phyloP scores from a whole-genome alignment of 306 rosid genomes.

The Cicer pinnatifidum region DNA sequence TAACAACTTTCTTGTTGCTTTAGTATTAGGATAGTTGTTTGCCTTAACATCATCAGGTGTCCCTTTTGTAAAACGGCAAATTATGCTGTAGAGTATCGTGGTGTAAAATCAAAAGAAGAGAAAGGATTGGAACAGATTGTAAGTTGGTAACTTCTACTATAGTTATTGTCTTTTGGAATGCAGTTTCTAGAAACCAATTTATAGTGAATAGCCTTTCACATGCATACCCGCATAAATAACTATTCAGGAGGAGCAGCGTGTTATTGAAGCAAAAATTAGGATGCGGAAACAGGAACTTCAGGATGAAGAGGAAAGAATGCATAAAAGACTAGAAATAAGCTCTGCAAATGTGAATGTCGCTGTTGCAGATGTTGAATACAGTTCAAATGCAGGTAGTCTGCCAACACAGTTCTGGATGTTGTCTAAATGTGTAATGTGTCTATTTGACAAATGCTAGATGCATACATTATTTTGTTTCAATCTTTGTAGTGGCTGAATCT shows the following conservation, averaged over 20 bases:
- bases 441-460: constrained; percentile 7
- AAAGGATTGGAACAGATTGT: constrained; percentile 91
- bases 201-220: constrained; percentile 1
- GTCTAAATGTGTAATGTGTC: constrained; percentile 8
- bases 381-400: constrained; percentile 71
- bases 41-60: constrained; percentile 76
- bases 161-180: constrained; percentile 38
- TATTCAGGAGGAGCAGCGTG: constrained; percentile 94
- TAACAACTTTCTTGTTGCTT: constrained; percentile 25
- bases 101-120: constrained; percentile 95
- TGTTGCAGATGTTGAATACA: constrained; percentile 56
- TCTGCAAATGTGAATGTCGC: constrained; percentile 57
- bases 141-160: constrained; percentile 46
- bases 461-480: constrained; percentile 39
- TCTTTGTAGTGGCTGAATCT: constrained; percentile 56
- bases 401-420: constrained; percentile 19
- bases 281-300: constrained; percentile 84
- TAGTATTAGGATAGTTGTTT: constrained; percentile 45
- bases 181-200: constrained; percentile 31
- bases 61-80: constrained; percentile 93
- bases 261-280: constrained; percentile 97
- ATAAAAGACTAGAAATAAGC: constrained; percentile 68
- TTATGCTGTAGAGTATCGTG: constrained; percentile 97
- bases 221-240: constrained; percentile 23
- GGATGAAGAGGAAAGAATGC: constrained; percentile 92